A percentile compares a stretch with the other conserved stretches of the same genome.
Conservation (phyloP, 306 rosid species). For the Boehmeria nivea region DNA sequence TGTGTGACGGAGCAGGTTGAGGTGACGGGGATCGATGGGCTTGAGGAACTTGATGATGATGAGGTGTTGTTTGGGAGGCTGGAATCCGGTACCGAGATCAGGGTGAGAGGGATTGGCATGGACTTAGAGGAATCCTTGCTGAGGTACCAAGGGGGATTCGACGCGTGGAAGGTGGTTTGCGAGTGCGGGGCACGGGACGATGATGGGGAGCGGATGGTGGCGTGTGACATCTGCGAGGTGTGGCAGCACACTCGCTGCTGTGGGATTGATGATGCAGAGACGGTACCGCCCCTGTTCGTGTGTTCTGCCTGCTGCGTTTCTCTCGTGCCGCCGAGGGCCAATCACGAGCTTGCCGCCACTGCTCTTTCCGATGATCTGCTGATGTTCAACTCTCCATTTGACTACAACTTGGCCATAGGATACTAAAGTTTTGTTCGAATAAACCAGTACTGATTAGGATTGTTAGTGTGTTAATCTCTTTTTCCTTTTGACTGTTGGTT, state of each 20-base stretch:
- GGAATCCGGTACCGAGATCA: constrained; percentile 55
- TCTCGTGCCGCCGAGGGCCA: constrained; percentile 31
- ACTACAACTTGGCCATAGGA: not conserved
- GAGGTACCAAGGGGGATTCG: constrained; percentile 64
- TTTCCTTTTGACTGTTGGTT: no score
- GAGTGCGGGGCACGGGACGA: constrained; percentile 84
- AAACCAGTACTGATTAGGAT: no score
- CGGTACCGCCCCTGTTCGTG: constrained; percentile 62
- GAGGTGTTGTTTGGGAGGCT: constrained; percentile 60
- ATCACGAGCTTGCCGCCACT: not conserved
- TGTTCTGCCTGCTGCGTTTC: constrained; percentile 61
- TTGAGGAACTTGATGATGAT: constrained; percentile 39
- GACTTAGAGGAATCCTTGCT: constrained; percentile 34
- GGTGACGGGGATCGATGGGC: constrained; percentile 52
- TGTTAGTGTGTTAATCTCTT: no score
- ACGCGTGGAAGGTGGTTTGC: constrained; percentile 71
- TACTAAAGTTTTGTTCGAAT: not conserved
- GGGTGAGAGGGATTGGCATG: constrained; percentile 48
- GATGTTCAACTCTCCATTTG: not conserved
- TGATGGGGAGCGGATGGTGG: constrained; percentile 90
- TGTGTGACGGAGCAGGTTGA: constrained; percentile 48
- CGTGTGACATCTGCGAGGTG: constrained; percentile 79
- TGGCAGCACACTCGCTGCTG: constrained; percentile 84
- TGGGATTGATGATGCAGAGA: constrained; percentile 60
- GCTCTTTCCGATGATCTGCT: not conserved